These are phyloP conservation scores for Microdochium bolleyi DNA, from an alignment of 2,329 filamentous ascomycete genomes.

Conservation along the genomic window DNA sequence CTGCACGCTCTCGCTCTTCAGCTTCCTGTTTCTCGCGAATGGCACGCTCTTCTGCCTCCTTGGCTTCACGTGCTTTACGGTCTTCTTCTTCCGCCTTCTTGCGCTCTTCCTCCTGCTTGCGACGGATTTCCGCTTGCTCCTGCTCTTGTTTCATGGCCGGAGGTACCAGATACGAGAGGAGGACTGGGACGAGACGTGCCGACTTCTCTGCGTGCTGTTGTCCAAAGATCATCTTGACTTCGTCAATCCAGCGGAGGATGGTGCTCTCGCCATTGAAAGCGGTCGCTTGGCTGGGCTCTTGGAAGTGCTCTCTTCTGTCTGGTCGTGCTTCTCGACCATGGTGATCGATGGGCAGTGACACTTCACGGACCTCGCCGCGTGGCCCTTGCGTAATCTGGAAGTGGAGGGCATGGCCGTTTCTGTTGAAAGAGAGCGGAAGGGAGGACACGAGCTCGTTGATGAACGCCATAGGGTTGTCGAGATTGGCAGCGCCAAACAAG, in stretches of 20 bases:
- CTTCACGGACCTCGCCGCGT: conserved; percentile 43
- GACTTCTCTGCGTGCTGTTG: conserved; percentile 59
- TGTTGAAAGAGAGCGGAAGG: conserved; percentile 35
- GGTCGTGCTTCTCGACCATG: conserved; percentile 31
- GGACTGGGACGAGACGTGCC: conserved; percentile 56
- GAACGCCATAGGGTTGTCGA: conserved; percentile 45
- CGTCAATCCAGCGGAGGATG: conserved; percentile 75
- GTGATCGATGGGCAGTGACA: conserved; percentile 23
- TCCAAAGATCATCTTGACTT: conserved; percentile 80
- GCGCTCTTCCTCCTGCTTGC: conserved; percentile 49
- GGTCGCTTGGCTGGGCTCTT: conserved; percentile 67
- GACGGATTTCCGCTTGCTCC: conserved; percentile 42
- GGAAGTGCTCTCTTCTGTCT: conserved; percentile 38
- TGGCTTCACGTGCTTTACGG: conserved; percentile 58
- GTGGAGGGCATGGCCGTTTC: conserved; percentile 46
- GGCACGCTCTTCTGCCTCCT: conserved; percentile 62
- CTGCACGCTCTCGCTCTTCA: conserved; percentile 60
- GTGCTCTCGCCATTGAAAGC: conserved; percentile 68
- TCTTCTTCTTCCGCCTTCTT: conserved; percentile 59
- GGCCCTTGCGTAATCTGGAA: conserved; percentile 48
- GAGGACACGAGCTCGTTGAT: conserved; percentile 49
- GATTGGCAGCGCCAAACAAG: conserved; percentile 30
- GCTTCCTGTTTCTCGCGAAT: conserved; percentile 61
- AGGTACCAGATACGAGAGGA: conserved; percentile 70
- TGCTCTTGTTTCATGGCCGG: conserved; percentile 68